Conservation (phyloP, 2,329 filamentous ascomycete genomes). For the Penicillium hesseltinei region DNA sequence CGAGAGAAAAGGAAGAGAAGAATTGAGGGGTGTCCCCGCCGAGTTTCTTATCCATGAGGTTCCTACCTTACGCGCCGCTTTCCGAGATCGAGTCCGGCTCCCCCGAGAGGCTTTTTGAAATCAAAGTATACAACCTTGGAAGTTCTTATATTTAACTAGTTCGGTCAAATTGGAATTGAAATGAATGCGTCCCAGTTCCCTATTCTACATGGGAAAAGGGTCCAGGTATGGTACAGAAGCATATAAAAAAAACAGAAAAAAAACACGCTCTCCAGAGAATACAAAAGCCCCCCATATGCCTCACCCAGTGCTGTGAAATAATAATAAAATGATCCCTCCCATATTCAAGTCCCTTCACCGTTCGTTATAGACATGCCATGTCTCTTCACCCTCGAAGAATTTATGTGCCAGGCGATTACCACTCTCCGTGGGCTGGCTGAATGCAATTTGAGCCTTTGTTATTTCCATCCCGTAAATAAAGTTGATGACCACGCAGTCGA, state of each 20-base stretch:
- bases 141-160: background rate
- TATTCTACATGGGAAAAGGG: slow-evolving; percentile 5
- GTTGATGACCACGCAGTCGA: slow-evolving; percentile 56
- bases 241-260: background rate
- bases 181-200: slow-evolving; percentile 1
- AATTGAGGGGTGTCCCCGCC: slow-evolving; percentile 21
- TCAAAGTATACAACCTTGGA: no score
- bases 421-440: slow-evolving; percentile 65
- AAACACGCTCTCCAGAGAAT: slow-evolving; percentile 1
- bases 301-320: slow-evolving; percentile 1
- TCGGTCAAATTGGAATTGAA: slow-evolving; percentile 4
- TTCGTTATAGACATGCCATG: slow-evolving; percentile 61
- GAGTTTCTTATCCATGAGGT: slow-evolving; percentile 22
- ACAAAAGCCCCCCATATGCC: background rate
- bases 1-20: slow-evolving; percentile 18
- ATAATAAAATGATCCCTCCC: background rate
- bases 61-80: slow-evolving; percentile 21
- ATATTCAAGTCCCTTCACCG: slow-evolving; percentile 26
- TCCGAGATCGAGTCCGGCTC: slow-evolving; percentile 22
- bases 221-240: slow-evolving; percentile 8
- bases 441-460: slow-evolving; percentile 57
- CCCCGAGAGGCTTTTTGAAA: slow-evolving; percentile 17
- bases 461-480: slow-evolving; percentile 58
- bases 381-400: slow-evolving; percentile 56
- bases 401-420: slow-evolving; percentile 57